Base-by-base conservation (phyloP, 805 yeast species). In the Nakazawaea siamensis region DNA sequence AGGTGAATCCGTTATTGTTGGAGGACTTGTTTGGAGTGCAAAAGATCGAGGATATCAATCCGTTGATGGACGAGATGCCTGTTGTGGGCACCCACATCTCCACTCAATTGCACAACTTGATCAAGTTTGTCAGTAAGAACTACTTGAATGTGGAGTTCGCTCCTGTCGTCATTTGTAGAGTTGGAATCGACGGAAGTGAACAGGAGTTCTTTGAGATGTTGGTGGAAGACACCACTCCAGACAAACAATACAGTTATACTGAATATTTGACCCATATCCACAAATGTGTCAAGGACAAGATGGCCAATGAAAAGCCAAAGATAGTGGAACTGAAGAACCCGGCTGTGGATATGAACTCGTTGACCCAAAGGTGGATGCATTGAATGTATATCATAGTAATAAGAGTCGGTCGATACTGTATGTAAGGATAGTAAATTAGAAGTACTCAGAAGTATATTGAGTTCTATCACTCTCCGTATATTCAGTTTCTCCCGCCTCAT, bases 11-110 rank as follows among this genome's bases (percentile, higher is more conserved):
- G 8, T 55, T 74, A 39, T 62, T 92, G 17, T 48, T 88, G 24
- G 64, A 71, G 43, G 97, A 88, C 53, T 56, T 92, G 37, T 77
- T 90, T 48, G 95, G 90, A 0, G 65, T 72, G 18, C 66, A 68
- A 5, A 46, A 65, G 2, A 47, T 73, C 12, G 58, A 62, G 3
- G 58, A 69, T 13, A 53, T 81, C 8, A 68, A 69, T 36, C 64
- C 80, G 2, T 50, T 57, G 21, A 42, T 66, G 26, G 72, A 76
- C 43, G 74, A 73, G 41, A 58, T 92, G 26, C 97, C 97, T 0
- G 70, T 59, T 13, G 54, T 83, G 12, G 79, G 76, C 3, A 80
- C 92, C 0, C 75, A 66, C 20, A 72, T 88, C 29, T 82, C 86
- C 9, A 47, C 48, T 24, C 86, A 84, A 51, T 79, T 83, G 1